Base-by-base conservation (phyloP, 2,329 filamentous ascomycete genomes). In the Penicillium sp. region DNA sequence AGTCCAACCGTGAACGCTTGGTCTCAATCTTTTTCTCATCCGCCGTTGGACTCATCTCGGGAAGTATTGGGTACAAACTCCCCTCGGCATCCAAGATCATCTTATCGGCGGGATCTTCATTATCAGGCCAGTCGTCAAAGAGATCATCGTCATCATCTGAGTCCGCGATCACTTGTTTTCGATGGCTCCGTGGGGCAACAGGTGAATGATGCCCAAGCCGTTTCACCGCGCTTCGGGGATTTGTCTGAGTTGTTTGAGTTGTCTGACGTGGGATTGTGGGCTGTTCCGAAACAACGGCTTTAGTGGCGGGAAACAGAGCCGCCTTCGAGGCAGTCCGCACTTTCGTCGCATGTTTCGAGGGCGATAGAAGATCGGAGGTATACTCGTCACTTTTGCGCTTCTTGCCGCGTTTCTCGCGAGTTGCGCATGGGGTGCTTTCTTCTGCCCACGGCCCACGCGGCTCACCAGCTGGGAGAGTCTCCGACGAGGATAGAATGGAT, bases 311-410 rank as follows among this genome's bases (percentile, higher is more conserved):
- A 29, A 51, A 33, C 21, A 37, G 37, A 35, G 35, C 45, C n/a
- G 49, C 48, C 28, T 55, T 52, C 13, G 55, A 54, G 17, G 59
- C 58, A n/a, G 57, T 63, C 34, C 59, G 60, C 12, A 56, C 48
- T 49, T 60, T 64, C 3, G 57, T 53, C 13, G 53, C 40, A 51
- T 60, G 53, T 28, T 64, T 65, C n/a, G 56, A 61, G 2, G 69
- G 63, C 2, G 66, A 68, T 6, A 61, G 51, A 21, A 70, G 58
- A 49, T 72, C 69, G 6, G 64, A 67, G 33, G 64, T 61, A 48
- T 72, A 72, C 51, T 76, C 74, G 21, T 75, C 69, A 53, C 73
- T 76, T 57, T 75, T 76, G 44, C 74, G 65, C 58, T 76, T 77
- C 57, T 70, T 74, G 5, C 71, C 71, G 54, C 65, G 67, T 45